Evolutionary conservation across 2,329 filamentous ascomycete species (phyloP).

Genomic region (Curvularia hawaiiensis): DNA sequence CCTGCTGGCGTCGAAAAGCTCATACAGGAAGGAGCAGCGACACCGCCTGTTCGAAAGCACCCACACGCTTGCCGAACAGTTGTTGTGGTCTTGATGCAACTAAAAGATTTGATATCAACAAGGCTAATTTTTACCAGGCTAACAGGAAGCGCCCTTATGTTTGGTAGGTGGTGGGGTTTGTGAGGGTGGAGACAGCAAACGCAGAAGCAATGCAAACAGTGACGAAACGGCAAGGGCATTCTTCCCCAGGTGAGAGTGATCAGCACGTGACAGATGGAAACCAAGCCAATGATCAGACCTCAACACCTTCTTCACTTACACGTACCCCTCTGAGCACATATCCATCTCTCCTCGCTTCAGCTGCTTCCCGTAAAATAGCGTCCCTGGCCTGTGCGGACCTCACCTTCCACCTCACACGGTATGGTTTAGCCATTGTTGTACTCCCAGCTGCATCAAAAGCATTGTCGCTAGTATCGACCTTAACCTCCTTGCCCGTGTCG

Average conservation of each 20-base stretch:
- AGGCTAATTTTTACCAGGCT: neutral
- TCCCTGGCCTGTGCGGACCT: constrained; percentile 28
- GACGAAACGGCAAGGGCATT: neutral
- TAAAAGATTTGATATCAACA: neutral
- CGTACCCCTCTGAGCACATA: constrained; percentile 39
- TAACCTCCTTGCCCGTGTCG: constrained; percentile 44
- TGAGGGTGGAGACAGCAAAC: constrained; percentile 5
- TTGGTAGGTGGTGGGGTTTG: neutral
- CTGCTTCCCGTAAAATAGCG: constrained; percentile 35
- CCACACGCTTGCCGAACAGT: neutral
- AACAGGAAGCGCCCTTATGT: neutral
- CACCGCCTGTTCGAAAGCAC: neutral
- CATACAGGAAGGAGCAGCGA: neutral
- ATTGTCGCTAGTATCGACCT: constrained; percentile 42
- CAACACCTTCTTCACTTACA: constrained; percentile 38
- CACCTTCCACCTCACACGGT: constrained; percentile 30
- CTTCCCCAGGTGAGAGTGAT: neutral
- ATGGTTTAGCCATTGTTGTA: constrained; percentile 44
- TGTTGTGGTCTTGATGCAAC: neutral
- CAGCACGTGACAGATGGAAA: neutral
- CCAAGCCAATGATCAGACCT: neutral
- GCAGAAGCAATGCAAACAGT: neutral
- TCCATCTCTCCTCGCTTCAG: constrained; percentile 35
- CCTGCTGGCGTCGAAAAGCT: neutral
- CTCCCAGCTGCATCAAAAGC: constrained; percentile 38